phyloP scores from a whole-genome alignment of 2,329 filamentous ascomycete genomes.

The Aspergillus ochraceoroseus region DNA sequence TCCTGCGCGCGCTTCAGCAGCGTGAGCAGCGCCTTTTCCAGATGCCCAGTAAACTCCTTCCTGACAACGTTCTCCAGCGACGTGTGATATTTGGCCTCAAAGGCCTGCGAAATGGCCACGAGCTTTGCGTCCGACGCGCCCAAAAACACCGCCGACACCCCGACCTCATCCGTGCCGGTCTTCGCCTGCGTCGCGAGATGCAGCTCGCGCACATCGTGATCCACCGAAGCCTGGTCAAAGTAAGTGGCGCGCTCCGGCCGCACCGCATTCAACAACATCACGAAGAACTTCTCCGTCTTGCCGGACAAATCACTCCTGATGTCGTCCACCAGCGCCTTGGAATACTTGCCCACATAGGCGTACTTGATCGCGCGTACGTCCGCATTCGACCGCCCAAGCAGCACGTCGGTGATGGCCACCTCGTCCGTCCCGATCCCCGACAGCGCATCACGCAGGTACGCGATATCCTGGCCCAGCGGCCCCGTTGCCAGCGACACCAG shows the following conservation, averaged over 20 bases:
- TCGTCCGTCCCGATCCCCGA: conserved; percentile 71
- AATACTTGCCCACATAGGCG: conserved; percentile 62
- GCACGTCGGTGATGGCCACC: conserved; percentile 67
- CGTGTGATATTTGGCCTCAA: conserved; percentile 64
- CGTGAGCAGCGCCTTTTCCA: conserved; percentile 71
- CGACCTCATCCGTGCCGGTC: conserved; percentile 67
- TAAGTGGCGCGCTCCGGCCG: conserved; percentile 68
- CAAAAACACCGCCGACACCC: conserved; percentile 70
- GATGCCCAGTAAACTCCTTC: conserved; percentile 73
- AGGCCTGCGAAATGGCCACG: conserved; percentile 65
- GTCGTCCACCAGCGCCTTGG: conserved; percentile 60
- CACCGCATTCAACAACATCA: conserved; percentile 67
- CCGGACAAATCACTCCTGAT: conserved; percentile 68
- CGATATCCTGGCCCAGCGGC: conserved; percentile 67
- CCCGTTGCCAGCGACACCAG: conserved; percentile 67
- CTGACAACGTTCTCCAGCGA: conserved; percentile 15
- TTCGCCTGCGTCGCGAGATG: conserved; percentile 67
- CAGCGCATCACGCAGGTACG: conserved; percentile 53
- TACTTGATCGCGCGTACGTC: conserved; percentile 74
- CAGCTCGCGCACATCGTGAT: conserved; percentile 66
- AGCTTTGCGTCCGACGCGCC: conserved; percentile 71
- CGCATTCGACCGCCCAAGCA: conserved; percentile 70
- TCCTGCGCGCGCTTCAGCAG: conserved; percentile 66
- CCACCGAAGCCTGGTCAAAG: conserved; percentile 64
- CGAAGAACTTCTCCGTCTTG: conserved; percentile 75